Evolutionary conservation across 192 early-diverging fungal species (phyloP).

Genomic region (Coemansia sp.): DNA sequence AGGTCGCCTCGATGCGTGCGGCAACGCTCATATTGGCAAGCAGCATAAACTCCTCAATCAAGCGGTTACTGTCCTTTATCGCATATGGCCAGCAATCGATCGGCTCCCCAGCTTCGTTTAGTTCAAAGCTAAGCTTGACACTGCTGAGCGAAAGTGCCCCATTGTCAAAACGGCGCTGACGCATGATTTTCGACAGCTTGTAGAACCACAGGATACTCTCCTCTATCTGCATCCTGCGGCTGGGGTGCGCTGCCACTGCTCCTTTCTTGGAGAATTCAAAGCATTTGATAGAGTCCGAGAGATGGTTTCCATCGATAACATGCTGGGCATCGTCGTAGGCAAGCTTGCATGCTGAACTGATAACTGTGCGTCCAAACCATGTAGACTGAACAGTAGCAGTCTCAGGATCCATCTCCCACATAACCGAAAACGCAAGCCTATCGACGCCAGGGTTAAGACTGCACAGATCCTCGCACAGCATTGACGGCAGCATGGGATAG

Average conservation of each 20-base stretch:
- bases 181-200: conserved; percentile 57
- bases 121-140: conserved; percentile 89
- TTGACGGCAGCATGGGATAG: conserved; percentile 91
- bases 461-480: conserved; percentile 81
- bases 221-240: conserved; percentile 50
- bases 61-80: conserved; percentile 78
- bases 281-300: conserved; percentile 8
- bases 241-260: conserved; percentile 16
- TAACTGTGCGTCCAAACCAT: conserved; percentile 88
- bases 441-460: conserved; percentile 85
- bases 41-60: conserved; percentile 95
- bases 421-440: conserved; percentile 83
- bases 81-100: conserved; percentile 64
- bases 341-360: conserved; percentile 87
- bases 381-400: conserved; percentile 68
- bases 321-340: conserved; percentile 95
- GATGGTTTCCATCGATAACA: conserved; percentile 57
- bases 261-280: conserved; percentile 16
- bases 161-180: conserved; percentile 64
- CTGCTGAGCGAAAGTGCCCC: conserved; percentile 91
- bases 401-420: conserved; percentile 60
- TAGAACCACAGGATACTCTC: conserved; percentile 57
- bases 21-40: conserved; percentile 95
- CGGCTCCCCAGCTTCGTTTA: conserved; percentile 87
- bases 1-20: conserved; percentile 73